phyloP scores from a whole-genome alignment of 177 flowering plant genomes.

The Vitis hybrid region DNA sequence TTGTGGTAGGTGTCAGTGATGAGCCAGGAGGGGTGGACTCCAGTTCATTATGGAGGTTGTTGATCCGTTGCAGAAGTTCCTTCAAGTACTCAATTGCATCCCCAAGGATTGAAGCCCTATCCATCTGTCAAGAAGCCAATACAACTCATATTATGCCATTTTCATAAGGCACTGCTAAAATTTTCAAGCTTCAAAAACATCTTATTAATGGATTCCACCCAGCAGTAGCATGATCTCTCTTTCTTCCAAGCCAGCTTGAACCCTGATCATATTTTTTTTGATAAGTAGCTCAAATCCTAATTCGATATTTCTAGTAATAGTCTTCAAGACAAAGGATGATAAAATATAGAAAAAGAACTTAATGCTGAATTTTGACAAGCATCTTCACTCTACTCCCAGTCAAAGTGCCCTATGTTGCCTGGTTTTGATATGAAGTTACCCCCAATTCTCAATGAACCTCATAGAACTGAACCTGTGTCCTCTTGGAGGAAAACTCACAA shows the following conservation, averaged over 20 bases:
- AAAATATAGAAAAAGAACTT: too few relatives aligned
- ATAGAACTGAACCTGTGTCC: too few relatives aligned
- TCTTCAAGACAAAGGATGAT: too few relatives aligned
- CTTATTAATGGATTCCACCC: not conserved
- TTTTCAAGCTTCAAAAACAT: not conserved
- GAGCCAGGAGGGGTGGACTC: slow-evolving; percentile 80
- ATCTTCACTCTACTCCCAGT: too few relatives aligned
- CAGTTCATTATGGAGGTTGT: slow-evolving; percentile 89
- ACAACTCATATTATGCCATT: not conserved
- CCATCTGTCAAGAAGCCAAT: slow-evolving; percentile 32
- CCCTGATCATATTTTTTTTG: not conserved
- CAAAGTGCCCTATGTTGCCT: too few relatives aligned
- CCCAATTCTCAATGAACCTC: too few relatives aligned
- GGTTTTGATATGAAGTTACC: too few relatives aligned
- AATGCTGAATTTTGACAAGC: too few relatives aligned
- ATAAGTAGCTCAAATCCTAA: too few relatives aligned
- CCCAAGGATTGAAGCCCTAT: slow-evolving; percentile 76
- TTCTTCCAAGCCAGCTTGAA: not conserved
- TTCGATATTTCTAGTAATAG: too few relatives aligned
- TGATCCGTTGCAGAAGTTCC: slow-evolving; percentile 93
- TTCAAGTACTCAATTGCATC: slow-evolving; percentile 77
- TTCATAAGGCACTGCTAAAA: not conserved
- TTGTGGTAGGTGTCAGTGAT: slow-evolving; percentile 43
- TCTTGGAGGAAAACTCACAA: too few relatives aligned
- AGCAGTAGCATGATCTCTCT: not conserved